These are phyloP conservation scores for Aspergillus saccharolyticus DNA, from an alignment of 495 filamentous ascomycete genomes.

Conservation along the genomic window DNA sequence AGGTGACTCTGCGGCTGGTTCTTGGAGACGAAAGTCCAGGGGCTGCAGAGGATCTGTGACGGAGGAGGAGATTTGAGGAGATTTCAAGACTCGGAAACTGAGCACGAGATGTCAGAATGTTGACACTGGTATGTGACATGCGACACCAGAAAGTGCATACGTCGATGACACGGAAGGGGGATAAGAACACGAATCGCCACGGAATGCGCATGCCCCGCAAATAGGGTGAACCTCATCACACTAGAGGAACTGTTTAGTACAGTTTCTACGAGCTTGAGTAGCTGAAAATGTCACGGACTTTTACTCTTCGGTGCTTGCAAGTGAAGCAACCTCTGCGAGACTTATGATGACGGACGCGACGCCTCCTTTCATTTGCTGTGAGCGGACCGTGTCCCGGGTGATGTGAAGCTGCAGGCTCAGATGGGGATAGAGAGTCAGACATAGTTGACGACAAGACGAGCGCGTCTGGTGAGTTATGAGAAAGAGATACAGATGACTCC, in stretches of 20 bases:
- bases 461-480: neutral
- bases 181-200: neutral
- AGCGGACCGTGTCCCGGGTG: neutral
- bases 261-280: neutral
- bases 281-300: neutral
- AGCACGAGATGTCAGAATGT: neutral
- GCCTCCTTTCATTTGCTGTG: neutral
- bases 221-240: slow-evolving; percentile 7
- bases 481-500: neutral
- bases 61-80: neutral
- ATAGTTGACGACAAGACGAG: neutral
- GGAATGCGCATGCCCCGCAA: slow-evolving; percentile 3
- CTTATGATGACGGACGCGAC: neutral
- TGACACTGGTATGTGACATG: neutral
- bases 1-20: neutral
- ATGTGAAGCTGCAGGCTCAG: neutral
- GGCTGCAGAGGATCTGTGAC: neutral
- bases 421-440: neutral
- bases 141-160: neutral
- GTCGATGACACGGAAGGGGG: neutral
- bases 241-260: neutral
- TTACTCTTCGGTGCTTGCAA: slow-evolving; percentile 6
- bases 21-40: neutral
- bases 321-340: slow-evolving; percentile 8
- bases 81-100: neutral